Percentiles rank a stretch among this genome's conserved stretches.
Evolutionary conservation across 139 green algal genomes (phyloP).

Genomic region (Microglena sp.): DNA sequence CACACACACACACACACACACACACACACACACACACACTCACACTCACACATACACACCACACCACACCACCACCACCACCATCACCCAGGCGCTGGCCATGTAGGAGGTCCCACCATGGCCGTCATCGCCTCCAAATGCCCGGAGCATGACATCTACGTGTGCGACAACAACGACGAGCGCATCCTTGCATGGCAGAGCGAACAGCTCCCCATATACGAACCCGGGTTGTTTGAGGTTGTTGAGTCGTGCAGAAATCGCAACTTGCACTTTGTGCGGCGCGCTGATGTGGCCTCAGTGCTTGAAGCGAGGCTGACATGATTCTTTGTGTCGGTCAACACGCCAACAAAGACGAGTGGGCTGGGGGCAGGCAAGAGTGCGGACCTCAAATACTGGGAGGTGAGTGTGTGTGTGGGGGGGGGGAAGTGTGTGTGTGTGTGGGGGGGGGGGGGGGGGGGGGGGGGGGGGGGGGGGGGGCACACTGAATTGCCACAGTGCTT

Average conservation of each 20-base stretch:
- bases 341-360: conserved; percentile 93
- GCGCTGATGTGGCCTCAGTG: no score
- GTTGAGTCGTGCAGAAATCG: conserved; percentile 63
- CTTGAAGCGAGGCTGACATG: conserved; percentile 82
- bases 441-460: no score
- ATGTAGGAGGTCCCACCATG: no score
- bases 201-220: conserved; percentile 91
- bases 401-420: no score
- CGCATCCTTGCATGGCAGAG: conserved; percentile 77
- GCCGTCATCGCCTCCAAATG: conserved; percentile 90
- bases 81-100: no score
- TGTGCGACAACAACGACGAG: conserved; percentile 87
- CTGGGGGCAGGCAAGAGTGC: conserved; percentile 93
- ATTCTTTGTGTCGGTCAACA: conserved; percentile 96
- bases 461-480: conserved; percentile 81
- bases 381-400: conserved; percentile 99
- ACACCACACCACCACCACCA: no score
- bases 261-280: conserved; percentile 99
- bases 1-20: conserved; percentile 6
- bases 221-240: conserved; percentile 90
- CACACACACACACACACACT: conserved; percentile 8
- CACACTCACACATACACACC: no score
- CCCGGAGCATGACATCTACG: conserved; percentile 84
- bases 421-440: no score
- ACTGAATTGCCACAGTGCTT: conserved; percentile 80